A percentile compares a stretch with the other conserved stretches of the same genome.
These are phyloP conservation scores for Botrytis pseudocinerea DNA, from an alignment of 2,329 filamentous ascomycete species.

Conservation along the genomic window DNA sequence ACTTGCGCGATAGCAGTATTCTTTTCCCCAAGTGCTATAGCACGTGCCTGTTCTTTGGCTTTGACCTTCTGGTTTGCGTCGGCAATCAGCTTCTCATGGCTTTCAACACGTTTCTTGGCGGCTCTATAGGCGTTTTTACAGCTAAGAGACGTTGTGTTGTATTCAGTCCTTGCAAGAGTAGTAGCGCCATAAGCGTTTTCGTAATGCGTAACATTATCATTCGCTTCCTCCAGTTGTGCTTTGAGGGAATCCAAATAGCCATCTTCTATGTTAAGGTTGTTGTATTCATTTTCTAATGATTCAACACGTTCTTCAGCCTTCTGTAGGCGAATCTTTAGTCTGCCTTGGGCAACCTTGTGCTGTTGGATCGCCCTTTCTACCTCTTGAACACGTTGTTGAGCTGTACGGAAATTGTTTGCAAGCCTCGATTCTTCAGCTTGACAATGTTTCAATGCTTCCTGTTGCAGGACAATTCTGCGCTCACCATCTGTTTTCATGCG, in stretches of 20 bases:
- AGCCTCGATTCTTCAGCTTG: conserved; percentile 55
- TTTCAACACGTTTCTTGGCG: conserved; percentile 43
- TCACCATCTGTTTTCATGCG: conserved; percentile 81
- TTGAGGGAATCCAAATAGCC: conserved; percentile 62
- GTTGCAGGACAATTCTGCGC: conserved; percentile 59
- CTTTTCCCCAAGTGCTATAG: conserved; percentile 58
- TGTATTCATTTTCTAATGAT: conserved; percentile 58
- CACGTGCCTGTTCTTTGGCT: conserved; percentile 50
- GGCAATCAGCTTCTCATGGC: conserved; percentile 47
- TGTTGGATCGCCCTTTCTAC: conserved; percentile 50
- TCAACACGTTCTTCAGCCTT: conserved; percentile 60
- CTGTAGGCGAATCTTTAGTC: conserved; percentile 59
- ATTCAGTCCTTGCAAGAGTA: conserved; percentile 50
- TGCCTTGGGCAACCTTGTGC: conserved; percentile 49
- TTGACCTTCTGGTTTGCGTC: conserved; percentile 58
- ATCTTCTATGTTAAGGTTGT: conserved; percentile 67
- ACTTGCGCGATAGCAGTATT: conserved; percentile 58
- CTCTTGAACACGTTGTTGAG: conserved; percentile 49
- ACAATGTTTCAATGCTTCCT: conserved; percentile 54
- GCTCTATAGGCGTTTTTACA: conserved; percentile 44
- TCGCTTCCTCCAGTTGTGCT: conserved; percentile 55
- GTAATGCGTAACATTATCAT: conserved; percentile 49
- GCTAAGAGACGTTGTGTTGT: conserved; percentile 44
- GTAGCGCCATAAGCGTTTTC: conserved; percentile 58
- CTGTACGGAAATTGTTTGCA: conserved; percentile 40